Evolutionary conservation across 345 rosid genomes (phyloP).

Genomic region (Eucalyptus paniculata): DNA sequence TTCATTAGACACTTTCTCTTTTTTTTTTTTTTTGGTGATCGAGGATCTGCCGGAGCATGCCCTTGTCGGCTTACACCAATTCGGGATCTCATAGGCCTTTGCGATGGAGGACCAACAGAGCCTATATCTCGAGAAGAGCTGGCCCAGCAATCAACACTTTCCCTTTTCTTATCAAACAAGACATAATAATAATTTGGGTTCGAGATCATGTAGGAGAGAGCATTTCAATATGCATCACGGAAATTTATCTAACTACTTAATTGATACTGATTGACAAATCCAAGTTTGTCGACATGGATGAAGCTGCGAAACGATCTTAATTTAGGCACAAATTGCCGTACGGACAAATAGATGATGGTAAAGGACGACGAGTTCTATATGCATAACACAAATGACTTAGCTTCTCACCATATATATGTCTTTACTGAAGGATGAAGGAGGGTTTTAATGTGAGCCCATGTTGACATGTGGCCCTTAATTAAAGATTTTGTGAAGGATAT

Average conservation of each 20-base stretch:
- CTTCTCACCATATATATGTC: neutral
- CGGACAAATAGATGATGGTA: neutral
- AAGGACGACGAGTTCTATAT: neutral
- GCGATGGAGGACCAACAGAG: too few relatives aligned
- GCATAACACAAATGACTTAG: neutral
- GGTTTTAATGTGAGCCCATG: neutral
- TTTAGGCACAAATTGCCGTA: neutral
- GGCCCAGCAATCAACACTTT: neutral
- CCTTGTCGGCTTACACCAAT: too few relatives aligned
- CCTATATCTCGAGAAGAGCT: too few relatives aligned
- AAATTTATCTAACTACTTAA: neutral
- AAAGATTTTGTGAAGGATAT: neutral
- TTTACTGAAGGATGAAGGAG: neutral
- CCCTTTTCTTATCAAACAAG: neutral
- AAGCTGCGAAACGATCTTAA: neutral
- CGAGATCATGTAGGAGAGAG: neutral
- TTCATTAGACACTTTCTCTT: neutral
- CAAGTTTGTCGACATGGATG: neutral
- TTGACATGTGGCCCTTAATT: neutral
- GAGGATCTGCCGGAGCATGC: accelerated
- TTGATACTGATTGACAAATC: neutral
- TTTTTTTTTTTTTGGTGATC: too few relatives aligned
- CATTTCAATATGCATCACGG: neutral
- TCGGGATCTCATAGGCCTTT: too few relatives aligned
- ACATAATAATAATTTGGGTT: neutral